These are phyloP conservation scores for Penicillium diatomitis DNA, from an alignment of 495 filamentous ascomycete genomes.

Conservation along the genomic window DNA sequence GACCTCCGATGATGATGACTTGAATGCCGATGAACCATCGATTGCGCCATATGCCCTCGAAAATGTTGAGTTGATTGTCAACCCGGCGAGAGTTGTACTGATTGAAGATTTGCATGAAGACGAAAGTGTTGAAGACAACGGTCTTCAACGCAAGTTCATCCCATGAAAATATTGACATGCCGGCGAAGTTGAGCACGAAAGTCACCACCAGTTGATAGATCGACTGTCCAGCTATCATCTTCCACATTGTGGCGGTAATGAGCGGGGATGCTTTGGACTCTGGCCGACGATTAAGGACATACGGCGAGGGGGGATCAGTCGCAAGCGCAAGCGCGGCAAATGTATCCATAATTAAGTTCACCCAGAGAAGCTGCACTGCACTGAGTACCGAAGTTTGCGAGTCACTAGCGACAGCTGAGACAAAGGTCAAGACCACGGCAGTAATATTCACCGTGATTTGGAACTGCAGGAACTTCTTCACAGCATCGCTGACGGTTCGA, in stretches of 20 bases:
- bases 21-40: slow-evolving; percentile 78
- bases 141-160: slow-evolving; percentile 41
- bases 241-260: slow-evolving; percentile 81
- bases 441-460: slow-evolving; percentile 91
- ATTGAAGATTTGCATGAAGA: slow-evolving; percentile 96
- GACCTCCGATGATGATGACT: slow-evolving; percentile 72
- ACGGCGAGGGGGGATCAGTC: slow-evolving; percentile 67
- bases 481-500: slow-evolving; percentile 77
- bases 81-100: slow-evolving; percentile 69
- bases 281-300: slow-evolving; percentile 64
- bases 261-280: slow-evolving; percentile 69
- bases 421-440: slow-evolving; percentile 73
- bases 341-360: slow-evolving; percentile 94
- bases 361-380: slow-evolving; percentile 82
- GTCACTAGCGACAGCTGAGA: slow-evolving; percentile 61
- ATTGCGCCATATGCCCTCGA: slow-evolving; percentile 74
- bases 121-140: slow-evolving; percentile 83
- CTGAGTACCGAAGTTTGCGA: slow-evolving; percentile 67
- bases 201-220: slow-evolving; percentile 78
- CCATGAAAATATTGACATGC: slow-evolving; percentile 53
- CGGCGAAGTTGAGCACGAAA: slow-evolving; percentile 68
- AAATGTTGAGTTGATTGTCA: slow-evolving; percentile 84
- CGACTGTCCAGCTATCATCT: slow-evolving; percentile 84
- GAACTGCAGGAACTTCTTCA: slow-evolving; percentile 89
- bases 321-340: slow-evolving; percentile 88